Evolutionary conservation across 176 grass and related monocot species (phyloP), one percentile per base, ranked within the genome.

Genomic region (Guadua angustifolia): DNA sequence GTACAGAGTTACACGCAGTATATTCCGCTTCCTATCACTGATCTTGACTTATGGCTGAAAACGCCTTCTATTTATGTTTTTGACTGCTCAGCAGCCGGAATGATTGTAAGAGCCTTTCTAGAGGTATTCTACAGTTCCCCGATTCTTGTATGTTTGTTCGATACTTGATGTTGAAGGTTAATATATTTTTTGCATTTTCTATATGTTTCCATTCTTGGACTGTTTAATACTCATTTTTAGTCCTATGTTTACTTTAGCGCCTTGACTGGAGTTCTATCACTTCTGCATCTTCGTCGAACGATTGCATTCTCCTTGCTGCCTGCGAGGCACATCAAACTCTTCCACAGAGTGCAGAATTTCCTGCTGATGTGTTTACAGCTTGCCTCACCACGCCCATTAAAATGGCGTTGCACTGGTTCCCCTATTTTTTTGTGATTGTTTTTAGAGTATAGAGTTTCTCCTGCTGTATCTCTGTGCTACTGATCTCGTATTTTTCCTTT

Each of bases 11-110:
- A 95, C 74, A 95, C 94, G 0, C 90, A 93, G 40, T 92, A 95
- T 70, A 93, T 95, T 76, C 93, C 93, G 17, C 89, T 95, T 74
- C 90, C 90, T 15, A 89, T 95, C 42, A 87, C 70, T 89, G 95
- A 98, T 82, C 93, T 98, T 26, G 89, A 98, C 79, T 95, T 93
- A 56, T 98, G 95, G 95, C 80, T 98, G 24, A 92, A 88, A 75
- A 95, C 93, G 70, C 93, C 95, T 40, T 98, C 93, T 63, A 98
- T 98, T 72, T 98, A 98, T 85, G 95, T 98, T 43, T 98, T 95
- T 78, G 95, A 95, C 63, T 98, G 95, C 79, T 98, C 91, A 77
- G 95, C 91, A 12, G 93, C 95, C 17, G 93, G 91, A 77, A 87
- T 93, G 77, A 93, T 98, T 52, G 72, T 98, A 50, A 98, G 86